Evolutionary conservation across 352 stramenopile genomes (phyloP).

Genomic region (Phytophthora litchii): DNA sequence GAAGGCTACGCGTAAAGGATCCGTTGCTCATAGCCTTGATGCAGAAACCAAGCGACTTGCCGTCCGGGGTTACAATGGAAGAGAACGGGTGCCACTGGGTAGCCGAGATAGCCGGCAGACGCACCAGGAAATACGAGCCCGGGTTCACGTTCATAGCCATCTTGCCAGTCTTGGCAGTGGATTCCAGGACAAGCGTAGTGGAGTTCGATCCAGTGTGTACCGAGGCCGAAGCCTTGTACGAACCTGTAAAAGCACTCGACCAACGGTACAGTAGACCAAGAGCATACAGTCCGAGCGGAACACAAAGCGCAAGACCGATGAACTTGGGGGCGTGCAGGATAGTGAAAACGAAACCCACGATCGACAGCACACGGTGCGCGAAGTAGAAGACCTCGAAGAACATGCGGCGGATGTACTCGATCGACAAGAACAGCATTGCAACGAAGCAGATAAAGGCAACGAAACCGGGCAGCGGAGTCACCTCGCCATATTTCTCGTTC

Average conservation of each 20-base stretch:
- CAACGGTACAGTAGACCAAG: constrained; percentile 61
- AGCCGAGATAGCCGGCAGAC: constrained; percentile 63
- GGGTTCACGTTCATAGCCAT: constrained; percentile 61
- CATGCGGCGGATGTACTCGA: constrained; percentile 67
- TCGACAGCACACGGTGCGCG: constrained; percentile 69
- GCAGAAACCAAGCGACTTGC: constrained; percentile 83
- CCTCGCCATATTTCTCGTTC: constrained; percentile 56
- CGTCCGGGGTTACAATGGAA: constrained; percentile 69
- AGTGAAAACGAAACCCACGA: constrained; percentile 76
- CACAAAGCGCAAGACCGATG: constrained; percentile 57
- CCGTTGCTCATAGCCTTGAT: constrained; percentile 59
- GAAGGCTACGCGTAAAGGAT: constrained; percentile 59
- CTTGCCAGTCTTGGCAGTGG: constrained; percentile 59
- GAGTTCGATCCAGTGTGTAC: constrained; percentile 45
- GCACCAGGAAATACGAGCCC: constrained; percentile 82
- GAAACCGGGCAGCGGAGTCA: constrained; percentile 67
- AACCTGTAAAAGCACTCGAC: constrained; percentile 49
- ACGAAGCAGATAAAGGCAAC: constrained; percentile 68
- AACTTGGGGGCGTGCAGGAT: constrained; percentile 71
- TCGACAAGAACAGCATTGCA: constrained; percentile 53
- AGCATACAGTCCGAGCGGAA: constrained; percentile 71
- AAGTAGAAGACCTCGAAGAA: constrained; percentile 85
- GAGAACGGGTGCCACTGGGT: constrained; percentile 87
- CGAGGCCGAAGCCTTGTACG: constrained; percentile 50
- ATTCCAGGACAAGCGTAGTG: constrained; percentile 63